Evolutionary conservation across 768 basidiomycete species (phyloP).

Genomic region (Boletellus emodensis): DNA sequence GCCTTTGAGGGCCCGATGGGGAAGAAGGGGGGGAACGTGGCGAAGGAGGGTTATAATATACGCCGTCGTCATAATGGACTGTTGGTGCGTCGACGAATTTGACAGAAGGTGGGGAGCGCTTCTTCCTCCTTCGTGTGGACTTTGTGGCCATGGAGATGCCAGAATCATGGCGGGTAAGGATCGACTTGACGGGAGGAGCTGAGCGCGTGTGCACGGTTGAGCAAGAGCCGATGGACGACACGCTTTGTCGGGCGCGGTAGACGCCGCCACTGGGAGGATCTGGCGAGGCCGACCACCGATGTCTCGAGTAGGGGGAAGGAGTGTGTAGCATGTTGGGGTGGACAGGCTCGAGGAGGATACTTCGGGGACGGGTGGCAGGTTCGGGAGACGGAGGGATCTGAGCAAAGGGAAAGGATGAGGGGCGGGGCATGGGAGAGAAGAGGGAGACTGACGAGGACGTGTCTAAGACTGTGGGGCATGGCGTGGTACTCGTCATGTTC

Average conservation of each 20-base stretch:
- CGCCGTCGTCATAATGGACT: slow-evolving; percentile 42
- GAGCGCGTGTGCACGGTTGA: slow-evolving; percentile 28
- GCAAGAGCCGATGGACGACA: slow-evolving; percentile 37
- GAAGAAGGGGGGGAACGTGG: slow-evolving; percentile 11
- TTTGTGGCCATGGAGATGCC: slow-evolving; percentile 42
- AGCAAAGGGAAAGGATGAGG: background rate
- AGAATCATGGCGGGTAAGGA: slow-evolving; percentile 50
- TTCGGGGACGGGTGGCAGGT: slow-evolving; percentile 16
- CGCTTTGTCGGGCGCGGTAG: slow-evolving; percentile 32
- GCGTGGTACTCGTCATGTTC: slow-evolving; percentile 26
- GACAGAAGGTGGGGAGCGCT: slow-evolving; percentile 45
- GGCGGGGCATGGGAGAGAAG: slow-evolving; percentile 5
- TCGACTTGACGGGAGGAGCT: slow-evolving; percentile 44
- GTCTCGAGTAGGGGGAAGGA: slow-evolving; percentile 18
- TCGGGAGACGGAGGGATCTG: slow-evolving; percentile 26
- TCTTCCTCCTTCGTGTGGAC: slow-evolving; percentile 25
- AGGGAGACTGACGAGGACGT: slow-evolving; percentile 25
- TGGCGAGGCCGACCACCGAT: slow-evolving; percentile 15
- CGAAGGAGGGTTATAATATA: slow-evolving; percentile 14
- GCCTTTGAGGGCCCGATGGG: slow-evolving; percentile 6
- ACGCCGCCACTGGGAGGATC: slow-evolving; percentile 17
- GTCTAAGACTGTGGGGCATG: slow-evolving; percentile 30
- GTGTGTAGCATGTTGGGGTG: slow-evolving; percentile 1
- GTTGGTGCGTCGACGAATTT: slow-evolving; percentile 68
- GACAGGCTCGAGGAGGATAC: slow-evolving; percentile 27